Base-by-base conservation (phyloP, 805 yeast species). In the Debaryomyces tyrocola region DNA sequence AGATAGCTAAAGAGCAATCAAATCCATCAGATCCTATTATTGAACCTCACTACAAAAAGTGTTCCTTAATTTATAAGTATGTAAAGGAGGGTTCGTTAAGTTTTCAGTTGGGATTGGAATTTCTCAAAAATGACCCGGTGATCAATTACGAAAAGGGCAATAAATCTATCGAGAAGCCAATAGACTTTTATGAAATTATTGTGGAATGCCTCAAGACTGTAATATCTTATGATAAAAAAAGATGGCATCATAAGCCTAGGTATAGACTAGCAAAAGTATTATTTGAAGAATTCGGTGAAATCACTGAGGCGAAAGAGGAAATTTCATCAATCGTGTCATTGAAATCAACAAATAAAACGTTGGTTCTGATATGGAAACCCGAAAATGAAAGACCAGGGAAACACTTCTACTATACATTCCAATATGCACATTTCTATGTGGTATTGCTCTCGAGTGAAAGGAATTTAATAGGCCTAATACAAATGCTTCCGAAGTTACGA, bases 341-440 rank as follows among this genome's bases (percentile, higher is more conserved):
- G 41, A 87, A 83, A 53, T 74, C 90, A 0, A 75, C 80, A 2
- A 80, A 82, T 37, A 87, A 90, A 58, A 81, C 85, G 9, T 74
- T 94, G 33, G 81, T 91, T 1, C 85, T 82, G 53, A 87, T 94
- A 47, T 94, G 99, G 98, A 90, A 90, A 55, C 96, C 97, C 0
- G 96, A 90, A 40, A 64, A 75, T 55, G 99, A 95, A 62, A 68
- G 95, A 17, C 94, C 97, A 0, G 99, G 99, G 0, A 89, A 87
- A 55, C 97, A 92, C 64, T 92, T 90, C 61, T 82, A 81, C 9
- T 90, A 86, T 64, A 84, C 85, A 28, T 77, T 74, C 52, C 80
- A 83, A 44, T 92, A 94, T 59, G 78, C 88, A 18, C 62, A 69
- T 40, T 86, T 84, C 58, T 84, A 76, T 55, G 76, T 86, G 40